Evolutionary conservation across 192 early-diverging fungal genomes (phyloP).

Genomic region (Coemansia sp.): DNA sequence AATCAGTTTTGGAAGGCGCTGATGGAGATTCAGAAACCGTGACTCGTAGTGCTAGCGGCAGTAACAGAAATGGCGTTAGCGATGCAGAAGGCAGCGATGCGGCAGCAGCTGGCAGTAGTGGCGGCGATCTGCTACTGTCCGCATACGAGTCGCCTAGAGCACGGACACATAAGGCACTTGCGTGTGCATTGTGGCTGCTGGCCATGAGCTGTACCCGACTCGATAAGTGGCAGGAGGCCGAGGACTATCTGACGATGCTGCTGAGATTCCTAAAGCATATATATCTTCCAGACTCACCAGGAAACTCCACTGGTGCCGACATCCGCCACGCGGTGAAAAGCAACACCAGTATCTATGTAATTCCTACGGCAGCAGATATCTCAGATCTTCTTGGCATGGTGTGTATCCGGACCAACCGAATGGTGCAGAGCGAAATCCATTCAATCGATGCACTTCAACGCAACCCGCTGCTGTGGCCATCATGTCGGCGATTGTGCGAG

Average conservation of each 20-base stretch:
- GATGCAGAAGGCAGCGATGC: background rate
- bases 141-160: conserved; percentile 13
- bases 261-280: conserved; percentile 12
- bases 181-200: conserved; percentile 47
- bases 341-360: conserved; percentile 12
- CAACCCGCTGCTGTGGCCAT: conserved; percentile 51
- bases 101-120: background rate
- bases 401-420: conserved; percentile 45
- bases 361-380: conserved; percentile 40
- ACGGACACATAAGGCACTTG: conserved; percentile 38
- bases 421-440: conserved; percentile 34
- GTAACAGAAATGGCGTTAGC: background rate
- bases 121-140: background rate
- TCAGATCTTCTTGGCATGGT: conserved; percentile 45
- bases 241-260: conserved; percentile 40
- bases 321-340: conserved; percentile 3
- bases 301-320: conserved; percentile 15
- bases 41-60: background rate
- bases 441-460: conserved; percentile 37
- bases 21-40: conserved; percentile 5
- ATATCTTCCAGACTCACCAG: conserved; percentile 27
- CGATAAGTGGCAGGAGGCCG: conserved; percentile 55
- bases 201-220: conserved; percentile 48
- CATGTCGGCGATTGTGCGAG: conserved; percentile 49
- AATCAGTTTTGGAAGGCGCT: conserved; percentile 26